phyloP scores from a whole-genome alignment of 2,329 filamentous ascomycete species.

The Aspergillus luchuensis region DNA sequence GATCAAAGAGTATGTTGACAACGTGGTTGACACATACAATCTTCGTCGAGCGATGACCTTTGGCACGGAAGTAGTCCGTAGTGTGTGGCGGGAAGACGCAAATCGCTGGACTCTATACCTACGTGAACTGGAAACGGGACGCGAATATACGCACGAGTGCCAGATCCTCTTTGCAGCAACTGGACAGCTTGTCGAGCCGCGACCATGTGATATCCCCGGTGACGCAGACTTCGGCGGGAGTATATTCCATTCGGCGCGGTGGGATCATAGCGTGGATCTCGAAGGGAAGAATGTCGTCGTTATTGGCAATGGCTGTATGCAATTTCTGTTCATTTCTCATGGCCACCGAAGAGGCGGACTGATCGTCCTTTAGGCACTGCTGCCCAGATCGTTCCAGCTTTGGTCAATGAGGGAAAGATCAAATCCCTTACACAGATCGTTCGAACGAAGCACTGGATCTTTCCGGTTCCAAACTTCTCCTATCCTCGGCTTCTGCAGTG shows the following conservation, averaged over 20 bases:
- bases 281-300: slow-evolving; percentile 32
- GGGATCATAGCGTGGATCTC: slow-evolving; percentile 26
- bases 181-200: slow-evolving; percentile 56
- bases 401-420: slow-evolving; percentile 40
- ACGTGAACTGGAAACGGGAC: slow-evolving; percentile 25
- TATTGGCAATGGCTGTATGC: slow-evolving; percentile 38
- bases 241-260: slow-evolving; percentile 32
- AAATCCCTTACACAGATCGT: slow-evolving; percentile 60
- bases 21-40: slow-evolving; percentile 51
- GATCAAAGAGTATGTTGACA: slow-evolving; percentile 53
- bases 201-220: slow-evolving; percentile 42
- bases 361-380: slow-evolving; percentile 23
- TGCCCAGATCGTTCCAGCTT: slow-evolving; percentile 29
- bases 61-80: slow-evolving; percentile 15
- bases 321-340: not conserved
- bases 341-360: not conserved
- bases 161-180: slow-evolving; percentile 55
- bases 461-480: slow-evolving; percentile 44
- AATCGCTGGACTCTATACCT: slow-evolving; percentile 49
- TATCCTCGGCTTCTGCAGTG: slow-evolving; percentile 54
- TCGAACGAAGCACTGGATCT: slow-evolving; percentile 59
- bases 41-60: slow-evolving; percentile 35
- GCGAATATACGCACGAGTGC: slow-evolving; percentile 43
- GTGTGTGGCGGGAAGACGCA: slow-evolving; percentile 54
- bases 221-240: slow-evolving; percentile 23